Conservation (phyloP, 257 asterid species). For the Ocimum tenuiflorum region DNA sequence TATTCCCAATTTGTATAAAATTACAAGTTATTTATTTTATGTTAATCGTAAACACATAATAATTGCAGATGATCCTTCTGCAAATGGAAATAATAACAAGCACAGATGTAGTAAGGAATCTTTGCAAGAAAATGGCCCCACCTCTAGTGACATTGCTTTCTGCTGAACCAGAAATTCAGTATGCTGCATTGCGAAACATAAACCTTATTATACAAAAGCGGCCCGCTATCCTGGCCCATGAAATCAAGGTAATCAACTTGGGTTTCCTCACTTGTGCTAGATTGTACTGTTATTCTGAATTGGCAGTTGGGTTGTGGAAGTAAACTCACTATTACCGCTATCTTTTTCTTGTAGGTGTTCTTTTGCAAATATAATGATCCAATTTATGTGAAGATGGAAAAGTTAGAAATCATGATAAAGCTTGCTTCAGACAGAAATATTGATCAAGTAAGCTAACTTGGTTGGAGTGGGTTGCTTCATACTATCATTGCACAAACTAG, state of each 20-base stretch:
- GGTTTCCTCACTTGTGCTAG: conserved; percentile 5
- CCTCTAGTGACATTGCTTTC: conserved; percentile 97
- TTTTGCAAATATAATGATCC: conserved; percentile 99
- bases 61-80: conserved; percentile 88
- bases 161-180: conserved; percentile 93
- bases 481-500: not conserved
- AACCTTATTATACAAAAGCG: conserved; percentile 94
- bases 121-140: conserved; percentile 99
- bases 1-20: not conserved
- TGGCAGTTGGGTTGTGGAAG: not conserved
- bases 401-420: conserved; percentile 97
- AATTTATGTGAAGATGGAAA: conserved; percentile 97
- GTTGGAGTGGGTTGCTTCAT: conserved; percentile 6
- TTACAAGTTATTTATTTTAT: conserved; percentile 1
- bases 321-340: conserved; percentile 15
- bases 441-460: conserved; percentile 64
- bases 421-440: conserved; percentile 97
- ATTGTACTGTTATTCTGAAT: conserved; percentile 4
- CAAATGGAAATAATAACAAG: conserved; percentile 98
- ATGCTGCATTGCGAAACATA: conserved; percentile 89
- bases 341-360: conserved; percentile 53
- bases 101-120: conserved; percentile 94
- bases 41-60: conserved; percentile 1
- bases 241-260: conserved; percentile 60
- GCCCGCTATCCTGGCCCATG: conserved; percentile 96